Evolutionary conservation across 192 early-diverging fungal genomes (phyloP).

Genomic region (Rhizophagus clarus): DNA sequence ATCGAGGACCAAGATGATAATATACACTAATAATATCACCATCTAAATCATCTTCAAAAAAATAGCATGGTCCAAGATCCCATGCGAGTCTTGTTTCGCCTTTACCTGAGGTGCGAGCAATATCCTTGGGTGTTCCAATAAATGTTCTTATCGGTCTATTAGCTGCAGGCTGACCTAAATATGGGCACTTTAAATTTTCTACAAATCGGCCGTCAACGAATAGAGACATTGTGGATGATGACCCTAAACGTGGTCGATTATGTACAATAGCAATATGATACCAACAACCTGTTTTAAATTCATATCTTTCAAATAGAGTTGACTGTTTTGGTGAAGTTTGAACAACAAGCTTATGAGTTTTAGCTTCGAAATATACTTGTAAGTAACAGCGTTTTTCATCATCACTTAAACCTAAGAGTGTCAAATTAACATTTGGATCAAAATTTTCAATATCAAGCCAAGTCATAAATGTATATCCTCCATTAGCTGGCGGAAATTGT

Average conservation of each 20-base stretch:
- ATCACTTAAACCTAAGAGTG: slow-evolving; percentile 52
- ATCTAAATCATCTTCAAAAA: slow-evolving; percentile 64
- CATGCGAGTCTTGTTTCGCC: slow-evolving; percentile 48
- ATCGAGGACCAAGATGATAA: slow-evolving; percentile 66
- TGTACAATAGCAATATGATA: slow-evolving; percentile 72
- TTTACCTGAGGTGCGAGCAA: slow-evolving; percentile 23
- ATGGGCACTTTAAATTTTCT: slow-evolving; percentile 57
- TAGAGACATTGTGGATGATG: slow-evolving; percentile 52
- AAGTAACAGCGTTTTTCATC: slow-evolving; percentile 49
- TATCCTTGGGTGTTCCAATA: slow-evolving; percentile 11
- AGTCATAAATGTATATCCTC: slow-evolving; percentile 60
- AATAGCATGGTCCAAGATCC: slow-evolving; percentile 68
- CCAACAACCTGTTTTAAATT: slow-evolving; percentile 62
- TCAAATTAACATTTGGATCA: slow-evolving; percentile 46
- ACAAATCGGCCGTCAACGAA: slow-evolving; percentile 65
- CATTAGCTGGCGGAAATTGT: slow-evolving; percentile 56
- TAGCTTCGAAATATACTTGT: slow-evolving; percentile 48
- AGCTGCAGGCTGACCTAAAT: slow-evolving; percentile 49
- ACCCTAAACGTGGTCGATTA: slow-evolving; percentile 51
- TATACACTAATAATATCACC: slow-evolving; percentile 59
- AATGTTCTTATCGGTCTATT: slow-evolving; percentile 24
- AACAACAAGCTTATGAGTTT: slow-evolving; percentile 48
- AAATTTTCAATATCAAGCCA: slow-evolving; percentile 66
- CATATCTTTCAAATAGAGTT: slow-evolving; percentile 50
- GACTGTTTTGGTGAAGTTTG: slow-evolving; percentile 49